Percentiles rank a stretch among this genome's conserved stretches.
Conservation (phyloP, 2,329 filamentous ascomycete genomes). For the Claviceps spartinae region DNA sequence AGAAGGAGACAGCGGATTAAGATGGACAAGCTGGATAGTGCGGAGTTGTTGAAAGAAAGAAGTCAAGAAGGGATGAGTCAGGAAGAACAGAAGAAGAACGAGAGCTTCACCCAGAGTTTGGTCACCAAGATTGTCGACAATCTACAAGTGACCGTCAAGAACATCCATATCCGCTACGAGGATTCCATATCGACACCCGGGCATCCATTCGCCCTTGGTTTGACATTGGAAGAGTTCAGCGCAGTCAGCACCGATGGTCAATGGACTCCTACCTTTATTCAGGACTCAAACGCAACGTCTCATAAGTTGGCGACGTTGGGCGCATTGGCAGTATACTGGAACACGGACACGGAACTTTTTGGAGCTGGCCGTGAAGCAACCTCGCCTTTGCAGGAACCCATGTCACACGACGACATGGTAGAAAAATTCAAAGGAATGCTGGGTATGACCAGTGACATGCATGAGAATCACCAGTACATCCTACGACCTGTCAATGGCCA, state of each 20-base stretch:
- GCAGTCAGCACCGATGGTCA: conserved; percentile 89
- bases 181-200: conserved; percentile 91
- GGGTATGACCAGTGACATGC: conserved; percentile 48
- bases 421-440: conserved; percentile 68
- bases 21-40: conserved; percentile 96
- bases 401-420: conserved; percentile 65
- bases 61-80: conserved; percentile 85
- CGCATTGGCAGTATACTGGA: conserved; percentile 92
- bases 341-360: conserved; percentile 78
- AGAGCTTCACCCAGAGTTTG: conserved; percentile 92
- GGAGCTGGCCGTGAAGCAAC: conserved; percentile 63
- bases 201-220: conserved; percentile 83
- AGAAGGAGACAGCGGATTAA: conserved; percentile 79
- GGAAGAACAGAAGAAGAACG: conserved; percentile 93
- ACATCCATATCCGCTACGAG: conserved; percentile 96
- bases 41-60: conserved; percentile 83
- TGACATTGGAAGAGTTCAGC: conserved; percentile 92
- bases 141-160: conserved; percentile 92
- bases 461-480: conserved; percentile 71
- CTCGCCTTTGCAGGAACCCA: conserved; percentile 33
- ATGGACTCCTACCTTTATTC: conserved; percentile 93
- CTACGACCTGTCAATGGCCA: conserved; percentile 90
- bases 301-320: conserved; percentile 90
- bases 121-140: conserved; percentile 98
- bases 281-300: conserved; percentile 67